Percentiles rank a stretch among this genome's conserved stretches.
Evolutionary conservation across 371 early-diverging fungal genomes (phyloP).

Genomic region (Mucor racemosus): DNA sequence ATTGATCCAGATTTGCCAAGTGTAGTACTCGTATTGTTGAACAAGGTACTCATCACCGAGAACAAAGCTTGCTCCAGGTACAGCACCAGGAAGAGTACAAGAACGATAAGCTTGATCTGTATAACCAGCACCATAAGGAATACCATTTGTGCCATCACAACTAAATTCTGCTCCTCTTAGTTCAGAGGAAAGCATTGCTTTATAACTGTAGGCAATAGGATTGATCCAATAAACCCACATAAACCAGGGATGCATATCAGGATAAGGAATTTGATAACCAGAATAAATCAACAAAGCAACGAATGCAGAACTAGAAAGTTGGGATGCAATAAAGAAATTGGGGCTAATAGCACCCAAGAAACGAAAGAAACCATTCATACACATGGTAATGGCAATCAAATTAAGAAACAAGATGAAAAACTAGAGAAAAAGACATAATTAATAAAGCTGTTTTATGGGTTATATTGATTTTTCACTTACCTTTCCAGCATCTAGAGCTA

Average conservation of each 20-base stretch:
- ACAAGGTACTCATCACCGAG: conserved; percentile 57
- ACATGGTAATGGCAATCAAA: conserved; percentile 48
- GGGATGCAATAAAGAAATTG: conserved; percentile 59
- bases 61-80: conserved; percentile 52
- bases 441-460: background rate
- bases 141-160: conserved; percentile 48
- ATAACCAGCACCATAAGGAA: conserved; percentile 54
- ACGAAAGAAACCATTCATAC: conserved; percentile 55
- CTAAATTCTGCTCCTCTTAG: conserved; percentile 47
- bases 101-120: conserved; percentile 52
- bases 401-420: conserved; percentile 60
- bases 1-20: conserved; percentile 54
- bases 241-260: conserved; percentile 71
- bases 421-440: background rate
- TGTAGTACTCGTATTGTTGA: background rate
- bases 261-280: conserved; percentile 67
- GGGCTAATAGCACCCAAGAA: conserved; percentile 52
- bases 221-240: conserved; percentile 75
- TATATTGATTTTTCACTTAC: conserved; percentile 17
- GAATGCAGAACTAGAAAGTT: conserved; percentile 60
- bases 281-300: conserved; percentile 61
- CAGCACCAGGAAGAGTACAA: conserved; percentile 58
- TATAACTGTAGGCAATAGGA: conserved; percentile 69
- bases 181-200: conserved; percentile 71
- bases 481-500: conserved; percentile 56